Evolutionary conservation across 208 protist genomes (phyloP).

Genomic region (Polymyxa betae): DNA sequence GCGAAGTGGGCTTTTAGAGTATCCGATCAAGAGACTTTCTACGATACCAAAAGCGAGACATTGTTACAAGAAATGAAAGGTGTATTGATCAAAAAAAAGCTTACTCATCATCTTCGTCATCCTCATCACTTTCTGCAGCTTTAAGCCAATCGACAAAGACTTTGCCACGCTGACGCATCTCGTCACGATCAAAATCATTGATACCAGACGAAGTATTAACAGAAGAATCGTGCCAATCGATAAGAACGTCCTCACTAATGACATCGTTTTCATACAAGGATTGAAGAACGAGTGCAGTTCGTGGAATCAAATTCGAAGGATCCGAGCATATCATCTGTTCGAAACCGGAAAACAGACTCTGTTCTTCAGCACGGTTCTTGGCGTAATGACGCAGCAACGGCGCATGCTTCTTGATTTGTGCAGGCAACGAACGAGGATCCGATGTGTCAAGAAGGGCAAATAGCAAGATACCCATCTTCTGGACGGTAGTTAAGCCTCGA

Average conservation of each 20-base stretch:
- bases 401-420: not conserved
- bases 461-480: not conserved
- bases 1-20: no score
- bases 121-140: conserved; percentile 32
- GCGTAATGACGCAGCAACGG: not conserved
- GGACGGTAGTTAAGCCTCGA: conserved; percentile 17
- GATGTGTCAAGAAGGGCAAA: not conserved
- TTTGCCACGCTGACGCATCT: not conserved
- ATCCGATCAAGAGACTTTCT: no score
- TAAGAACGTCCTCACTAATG: conserved; percentile 14
- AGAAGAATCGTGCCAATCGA: not conserved
- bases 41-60: no score
- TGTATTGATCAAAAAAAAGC: no score
- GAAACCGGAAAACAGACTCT: not conserved
- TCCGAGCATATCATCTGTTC: conserved; percentile 2
- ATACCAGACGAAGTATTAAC: not conserved
- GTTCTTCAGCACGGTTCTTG: not conserved
- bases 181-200: not conserved
- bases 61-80: no score
- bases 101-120: conserved; percentile 30
- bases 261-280: conserved; percentile 22
- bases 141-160: conserved; percentile 24
- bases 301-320: not conserved
- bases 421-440: not conserved
- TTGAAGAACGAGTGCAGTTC: conserved; percentile 2